Percentiles rank a stretch among this genome's conserved stretches.
Evolutionary conservation across 2,329 filamentous ascomycete species (phyloP).

Genomic region (Cercospora citrullina): DNA sequence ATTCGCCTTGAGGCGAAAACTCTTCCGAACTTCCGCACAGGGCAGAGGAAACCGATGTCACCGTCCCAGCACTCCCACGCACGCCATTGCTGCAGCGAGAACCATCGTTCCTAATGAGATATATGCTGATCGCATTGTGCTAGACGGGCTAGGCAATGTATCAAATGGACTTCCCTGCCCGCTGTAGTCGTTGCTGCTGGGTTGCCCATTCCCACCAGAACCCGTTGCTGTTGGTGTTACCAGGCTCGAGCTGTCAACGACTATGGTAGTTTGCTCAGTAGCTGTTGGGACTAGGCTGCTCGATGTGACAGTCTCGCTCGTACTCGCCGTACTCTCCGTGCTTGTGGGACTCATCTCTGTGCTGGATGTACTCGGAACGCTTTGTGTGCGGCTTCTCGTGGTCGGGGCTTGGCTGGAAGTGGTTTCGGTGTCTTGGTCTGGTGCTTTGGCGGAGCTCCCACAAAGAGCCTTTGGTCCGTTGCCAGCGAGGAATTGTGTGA

Average conservation of each 20-base stretch:
- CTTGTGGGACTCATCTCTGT: conserved; percentile 20
- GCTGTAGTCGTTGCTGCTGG: conserved; percentile 38
- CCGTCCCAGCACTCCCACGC: not conserved
- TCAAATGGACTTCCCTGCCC: conserved; percentile 52
- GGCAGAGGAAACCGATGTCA: not conserved
- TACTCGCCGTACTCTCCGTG: conserved; percentile 16
- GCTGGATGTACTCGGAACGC: conserved; percentile 23
- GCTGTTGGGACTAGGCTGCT: not conserved
- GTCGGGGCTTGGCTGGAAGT: not conserved
- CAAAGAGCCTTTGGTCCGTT: conserved; percentile 44
- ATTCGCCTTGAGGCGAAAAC: not conserved
- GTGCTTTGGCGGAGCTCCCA: conserved; percentile 23
- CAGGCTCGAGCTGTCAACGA: conserved; percentile 26
- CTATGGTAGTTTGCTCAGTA: conserved; percentile 21
- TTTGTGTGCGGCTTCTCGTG: conserved; percentile 15
- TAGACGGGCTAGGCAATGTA: conserved; percentile 25
- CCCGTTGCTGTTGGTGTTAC: conserved; percentile 20
- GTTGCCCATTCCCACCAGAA: conserved; percentile 33
- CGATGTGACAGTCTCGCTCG: conserved; percentile 18
- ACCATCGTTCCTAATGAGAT: not conserved
- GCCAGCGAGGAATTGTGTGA: conserved; percentile 46
- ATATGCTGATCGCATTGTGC: not conserved
- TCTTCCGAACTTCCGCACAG: not conserved
- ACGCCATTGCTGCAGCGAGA: not conserved
- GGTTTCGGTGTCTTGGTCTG: conserved; percentile 1